These are phyloP conservation scores for Dissophora globulifera DNA, from an alignment of 192 early-diverging fungal species.

Conservation along the genomic window DNA sequence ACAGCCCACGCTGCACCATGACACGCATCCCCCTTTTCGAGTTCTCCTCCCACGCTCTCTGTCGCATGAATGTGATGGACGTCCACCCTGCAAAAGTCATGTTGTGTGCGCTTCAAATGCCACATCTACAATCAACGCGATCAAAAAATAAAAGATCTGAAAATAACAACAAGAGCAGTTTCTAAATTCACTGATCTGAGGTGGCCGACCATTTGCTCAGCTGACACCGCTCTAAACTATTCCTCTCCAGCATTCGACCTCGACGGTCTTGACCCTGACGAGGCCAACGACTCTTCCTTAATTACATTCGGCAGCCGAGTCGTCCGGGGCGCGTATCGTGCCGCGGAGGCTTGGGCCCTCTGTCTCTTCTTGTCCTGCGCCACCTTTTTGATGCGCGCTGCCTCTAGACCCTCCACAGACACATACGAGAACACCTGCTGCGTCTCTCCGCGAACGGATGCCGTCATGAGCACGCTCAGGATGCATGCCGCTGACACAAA, in stretches of 20 bases:
- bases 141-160: too few relatives aligned
- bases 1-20: not conserved
- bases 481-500: slow-evolving; percentile 96
- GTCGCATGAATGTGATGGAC: too few relatives aligned
- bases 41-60: too few relatives aligned
- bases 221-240: too few relatives aligned
- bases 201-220: too few relatives aligned
- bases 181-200: too few relatives aligned
- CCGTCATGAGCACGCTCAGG: slow-evolving; percentile 79
- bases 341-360: slow-evolving; percentile 3
- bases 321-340: slow-evolving; percentile 5
- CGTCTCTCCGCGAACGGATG: slow-evolving; percentile 70
- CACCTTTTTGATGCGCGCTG: slow-evolving; percentile 20
- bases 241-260: too few relatives aligned
- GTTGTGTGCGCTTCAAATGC: too few relatives aligned
- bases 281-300: slow-evolving; percentile 18
- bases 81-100: too few relatives aligned
- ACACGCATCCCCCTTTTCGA: not conserved
- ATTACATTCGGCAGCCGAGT: slow-evolving; percentile 10
- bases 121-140: too few relatives aligned
- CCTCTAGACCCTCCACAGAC: slow-evolving; percentile 60
- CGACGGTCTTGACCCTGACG: not conserved
- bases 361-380: slow-evolving; percentile 17
- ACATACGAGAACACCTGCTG: slow-evolving; percentile 68
- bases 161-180: too few relatives aligned